Conservation (phyloP, 73 alveolate genomes). For the Halteria grandinella region DNA sequence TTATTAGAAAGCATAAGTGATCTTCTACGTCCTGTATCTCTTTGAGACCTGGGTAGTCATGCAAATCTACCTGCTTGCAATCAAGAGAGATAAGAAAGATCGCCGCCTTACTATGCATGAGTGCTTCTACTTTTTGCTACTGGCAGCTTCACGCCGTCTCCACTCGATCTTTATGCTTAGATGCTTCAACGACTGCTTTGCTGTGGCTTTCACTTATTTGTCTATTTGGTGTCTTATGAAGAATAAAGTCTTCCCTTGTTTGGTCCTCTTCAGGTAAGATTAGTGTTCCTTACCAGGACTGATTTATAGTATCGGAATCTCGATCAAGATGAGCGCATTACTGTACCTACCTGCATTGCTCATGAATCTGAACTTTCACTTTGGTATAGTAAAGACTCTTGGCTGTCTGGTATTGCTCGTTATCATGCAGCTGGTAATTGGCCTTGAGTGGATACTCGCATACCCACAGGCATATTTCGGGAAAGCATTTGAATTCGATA, state of each 20-base stretch:
- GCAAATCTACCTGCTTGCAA: conserved; percentile 48
- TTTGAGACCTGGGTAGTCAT: conserved; percentile 29
- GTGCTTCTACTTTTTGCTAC: conserved; percentile 9
- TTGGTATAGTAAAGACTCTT: conserved; percentile 44
- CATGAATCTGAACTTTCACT: conserved; percentile 11
- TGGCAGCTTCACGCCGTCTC: conserved; percentile 51
- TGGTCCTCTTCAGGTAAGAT: conserved; percentile 36
- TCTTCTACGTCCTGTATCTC: conserved; percentile 60
- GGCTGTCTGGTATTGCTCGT: conserved; percentile 4
- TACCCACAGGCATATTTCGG: conserved; percentile 53
- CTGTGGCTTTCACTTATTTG: conserved; percentile 49
- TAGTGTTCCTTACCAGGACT: not conserved
- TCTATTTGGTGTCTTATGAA: conserved; percentile 34
- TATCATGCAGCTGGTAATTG: conserved; percentile 48
- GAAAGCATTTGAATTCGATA: conserved; percentile 67
- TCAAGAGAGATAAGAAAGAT: not conserved
- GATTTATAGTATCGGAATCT: conserved; percentile 29
- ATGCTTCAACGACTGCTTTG: conserved; percentile 71
- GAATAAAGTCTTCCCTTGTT: not conserved
- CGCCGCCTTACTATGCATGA: not conserved
- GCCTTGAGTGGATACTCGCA: conserved; percentile 53
- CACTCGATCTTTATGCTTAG: conserved; percentile 75
- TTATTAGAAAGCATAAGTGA: conserved; percentile 49
- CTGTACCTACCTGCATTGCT: conserved; percentile 52
- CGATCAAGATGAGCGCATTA: conserved; percentile 60